phyloP scores from a whole-genome alignment of 768 basidiomycete genomes.

The Daedaleopsis nitida region DNA sequence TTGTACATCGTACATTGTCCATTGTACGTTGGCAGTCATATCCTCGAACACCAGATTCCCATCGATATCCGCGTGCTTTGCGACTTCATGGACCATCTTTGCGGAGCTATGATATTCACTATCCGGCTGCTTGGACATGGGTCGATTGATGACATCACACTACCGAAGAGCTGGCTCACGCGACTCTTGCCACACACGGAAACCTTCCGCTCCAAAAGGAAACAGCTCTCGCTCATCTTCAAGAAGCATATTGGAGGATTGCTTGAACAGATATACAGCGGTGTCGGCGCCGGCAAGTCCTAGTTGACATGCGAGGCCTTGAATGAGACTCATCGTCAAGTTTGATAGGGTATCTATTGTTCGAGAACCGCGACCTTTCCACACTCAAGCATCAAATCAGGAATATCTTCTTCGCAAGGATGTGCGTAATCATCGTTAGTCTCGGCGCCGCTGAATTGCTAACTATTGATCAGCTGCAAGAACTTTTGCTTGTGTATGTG shows the following conservation, averaged over 20 bases:
- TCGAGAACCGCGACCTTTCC: no score
- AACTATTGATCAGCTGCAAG: slow-evolving; percentile 4
- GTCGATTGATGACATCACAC: slow-evolving; percentile 46
- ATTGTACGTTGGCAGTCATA: no score
- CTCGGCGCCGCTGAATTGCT: not conserved
- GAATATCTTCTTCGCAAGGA: not conserved
- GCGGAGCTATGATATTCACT: slow-evolving; percentile 42
- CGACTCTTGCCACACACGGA: not conserved
- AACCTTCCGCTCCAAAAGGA: no score
- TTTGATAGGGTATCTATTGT: no score
- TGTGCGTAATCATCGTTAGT: not conserved
- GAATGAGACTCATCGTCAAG: no score
- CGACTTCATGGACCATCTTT: slow-evolving; percentile 51
- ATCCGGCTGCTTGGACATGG: slow-evolving; percentile 22
- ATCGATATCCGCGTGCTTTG: slow-evolving; percentile 55
- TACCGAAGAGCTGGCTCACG: slow-evolving; percentile 53
- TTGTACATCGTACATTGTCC: no score
- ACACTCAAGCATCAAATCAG: not conserved
- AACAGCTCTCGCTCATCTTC: not conserved
- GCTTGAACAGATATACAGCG: no score
- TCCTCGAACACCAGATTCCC: slow-evolving; percentile 37
- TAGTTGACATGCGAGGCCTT: no score
- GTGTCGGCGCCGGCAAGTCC: no score
- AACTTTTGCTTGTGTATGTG: slow-evolving; percentile 8
- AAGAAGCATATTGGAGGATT: not conserved